Evolutionary conservation across 83 land plant genomes (phyloP).

Genomic region (Picea abies): DNA sequence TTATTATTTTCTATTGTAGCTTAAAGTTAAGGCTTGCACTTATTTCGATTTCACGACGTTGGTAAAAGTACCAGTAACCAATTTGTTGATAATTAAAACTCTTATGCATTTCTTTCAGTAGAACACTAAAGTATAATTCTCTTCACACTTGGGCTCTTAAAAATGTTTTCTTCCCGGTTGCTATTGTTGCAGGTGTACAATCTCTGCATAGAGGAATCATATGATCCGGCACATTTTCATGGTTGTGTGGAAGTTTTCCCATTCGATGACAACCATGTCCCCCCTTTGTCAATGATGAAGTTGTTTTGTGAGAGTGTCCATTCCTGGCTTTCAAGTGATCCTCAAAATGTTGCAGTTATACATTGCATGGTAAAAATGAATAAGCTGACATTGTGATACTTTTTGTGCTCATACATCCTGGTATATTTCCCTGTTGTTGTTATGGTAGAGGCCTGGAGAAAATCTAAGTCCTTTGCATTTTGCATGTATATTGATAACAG

Average conservation of each 20-base stretch:
- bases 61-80: background rate
- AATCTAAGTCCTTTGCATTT: background rate
- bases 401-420: background rate
- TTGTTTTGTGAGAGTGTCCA: conserved; percentile 69
- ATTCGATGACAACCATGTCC: conserved; percentile 79
- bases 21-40: background rate
- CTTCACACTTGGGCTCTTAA: background rate
- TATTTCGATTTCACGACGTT: background rate
- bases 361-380: conserved; percentile 66
- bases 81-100: background rate
- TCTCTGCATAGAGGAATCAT: conserved; percentile 62
- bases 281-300: conserved; percentile 62
- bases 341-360: conserved; percentile 68
- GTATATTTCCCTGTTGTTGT: background rate
- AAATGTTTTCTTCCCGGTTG: background rate
- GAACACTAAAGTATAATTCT: background rate
- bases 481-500: no score
- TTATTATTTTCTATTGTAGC: background rate
- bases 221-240: conserved; percentile 64
- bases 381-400: background rate
- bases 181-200: conserved; percentile 59
- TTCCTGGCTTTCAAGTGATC: conserved; percentile 64
- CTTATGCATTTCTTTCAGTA: background rate
- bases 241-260: conserved; percentile 71
- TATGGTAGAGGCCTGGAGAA: background rate